Conservation (phyloP, 2,329 filamentous ascomycete species). For the Diaporthe sp. region DNA sequence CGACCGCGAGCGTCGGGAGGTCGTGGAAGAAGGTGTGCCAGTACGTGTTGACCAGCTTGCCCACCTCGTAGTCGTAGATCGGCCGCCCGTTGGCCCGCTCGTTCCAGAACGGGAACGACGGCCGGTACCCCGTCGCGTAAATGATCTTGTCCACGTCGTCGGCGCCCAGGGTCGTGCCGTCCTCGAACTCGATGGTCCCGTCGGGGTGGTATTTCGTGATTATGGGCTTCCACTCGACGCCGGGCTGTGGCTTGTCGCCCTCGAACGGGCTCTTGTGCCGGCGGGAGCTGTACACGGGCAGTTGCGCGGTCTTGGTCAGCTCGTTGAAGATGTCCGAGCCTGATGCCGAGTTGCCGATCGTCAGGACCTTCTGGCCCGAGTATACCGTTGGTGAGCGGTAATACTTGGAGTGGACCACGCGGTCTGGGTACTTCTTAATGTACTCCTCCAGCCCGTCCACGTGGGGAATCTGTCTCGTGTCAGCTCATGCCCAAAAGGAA, state of each 20-base stretch:
- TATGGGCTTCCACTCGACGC: constrained; percentile 68
- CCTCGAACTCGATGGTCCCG: constrained; percentile 59
- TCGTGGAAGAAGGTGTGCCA: constrained; percentile 67
- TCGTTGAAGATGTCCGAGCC: constrained; percentile 58
- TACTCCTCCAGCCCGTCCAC: constrained; percentile 61
- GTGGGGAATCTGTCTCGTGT: constrained; percentile 55
- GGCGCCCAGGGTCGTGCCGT: constrained; percentile 50
- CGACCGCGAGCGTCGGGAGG: constrained; percentile 62
- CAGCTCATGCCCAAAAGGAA: too few relatives aligned
- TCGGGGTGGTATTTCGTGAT: constrained; percentile 59
- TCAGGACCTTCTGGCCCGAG: constrained; percentile 52
- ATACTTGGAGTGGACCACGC: constrained; percentile 61
- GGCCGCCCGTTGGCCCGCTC: constrained; percentile 57
- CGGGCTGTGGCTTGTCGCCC: constrained; percentile 59
- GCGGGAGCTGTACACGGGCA: constrained; percentile 66
- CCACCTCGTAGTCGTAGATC: constrained; percentile 64
- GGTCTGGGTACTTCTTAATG: constrained; percentile 54
- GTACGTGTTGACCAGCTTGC: constrained; percentile 61
- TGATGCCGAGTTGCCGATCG: constrained; percentile 61
- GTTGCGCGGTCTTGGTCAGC: constrained; percentile 52
- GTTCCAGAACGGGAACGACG: constrained; percentile 66
- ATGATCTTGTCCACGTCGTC: constrained; percentile 56
- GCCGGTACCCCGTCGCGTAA: constrained; percentile 60
- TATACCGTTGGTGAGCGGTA: constrained; percentile 57
- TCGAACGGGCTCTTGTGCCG: constrained; percentile 66